Percentiles rank a stretch among this genome's conserved stretches.
These are phyloP conservation scores for Macaranga tanarius DNA, from an alignment of 441 rosid genomes.

Conservation along the genomic window DNA sequence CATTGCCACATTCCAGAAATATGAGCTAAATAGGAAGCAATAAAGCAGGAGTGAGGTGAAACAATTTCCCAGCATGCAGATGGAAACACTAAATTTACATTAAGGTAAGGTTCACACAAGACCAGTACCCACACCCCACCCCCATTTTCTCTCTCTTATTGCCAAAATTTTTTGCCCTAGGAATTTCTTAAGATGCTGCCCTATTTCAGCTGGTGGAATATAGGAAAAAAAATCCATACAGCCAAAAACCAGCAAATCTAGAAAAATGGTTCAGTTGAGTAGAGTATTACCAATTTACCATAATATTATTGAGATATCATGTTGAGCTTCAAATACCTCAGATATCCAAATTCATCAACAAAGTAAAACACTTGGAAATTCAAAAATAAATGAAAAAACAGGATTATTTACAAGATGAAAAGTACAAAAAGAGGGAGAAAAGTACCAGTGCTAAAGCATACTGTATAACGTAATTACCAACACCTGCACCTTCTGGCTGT, in stretches of 20 bases:
- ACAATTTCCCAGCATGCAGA: not conserved
- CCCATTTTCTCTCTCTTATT: not conserved
- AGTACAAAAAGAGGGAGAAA: conserved; percentile 13
- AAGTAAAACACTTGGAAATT: not conserved
- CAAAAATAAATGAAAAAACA: not conserved
- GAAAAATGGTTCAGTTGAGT: not conserved
- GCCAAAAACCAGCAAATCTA: not conserved
- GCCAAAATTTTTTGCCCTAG: not conserved
- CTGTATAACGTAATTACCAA: conserved; percentile 80
- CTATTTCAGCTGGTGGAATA: too few species aligned
- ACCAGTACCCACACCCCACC: too few species aligned
- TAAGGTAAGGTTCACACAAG: too few species aligned
- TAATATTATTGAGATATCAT: not conserved
- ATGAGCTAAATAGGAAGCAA: not conserved
- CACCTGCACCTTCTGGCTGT: conserved; percentile 99
- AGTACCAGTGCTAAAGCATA: conserved; percentile 93
- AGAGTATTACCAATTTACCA: not conserved
- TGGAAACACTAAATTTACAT: not conserved
- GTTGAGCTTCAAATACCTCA: not conserved
- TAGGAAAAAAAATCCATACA: not conserved
- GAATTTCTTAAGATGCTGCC: not conserved
- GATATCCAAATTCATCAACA: not conserved
- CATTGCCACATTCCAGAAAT: not conserved
- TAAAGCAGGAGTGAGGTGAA: not conserved
- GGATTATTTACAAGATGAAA: not conserved